Conservation (phyloP, 371 early-diverging fungal species). For the Mortierella polycephala region DNA sequence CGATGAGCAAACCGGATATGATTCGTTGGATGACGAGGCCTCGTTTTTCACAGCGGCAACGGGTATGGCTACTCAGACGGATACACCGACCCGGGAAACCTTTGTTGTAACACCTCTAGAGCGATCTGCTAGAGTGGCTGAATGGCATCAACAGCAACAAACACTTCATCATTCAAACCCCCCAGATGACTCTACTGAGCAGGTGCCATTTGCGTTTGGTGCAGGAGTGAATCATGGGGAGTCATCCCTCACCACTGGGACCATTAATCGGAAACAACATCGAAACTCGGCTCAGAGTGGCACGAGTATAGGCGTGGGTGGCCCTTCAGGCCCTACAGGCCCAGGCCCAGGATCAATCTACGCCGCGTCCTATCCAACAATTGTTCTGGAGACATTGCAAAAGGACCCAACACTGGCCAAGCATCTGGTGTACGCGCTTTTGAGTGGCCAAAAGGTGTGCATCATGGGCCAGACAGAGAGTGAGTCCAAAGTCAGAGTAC, state of each 20-base stretch:
- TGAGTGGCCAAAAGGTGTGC: conserved; percentile 44
- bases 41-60: conserved; percentile 51
- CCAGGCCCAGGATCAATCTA: conserved; percentile 12
- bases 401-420: conserved; percentile 29
- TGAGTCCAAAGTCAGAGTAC: conserved; percentile 60
- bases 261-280: conserved; percentile 9
- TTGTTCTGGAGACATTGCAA: conserved; percentile 32
- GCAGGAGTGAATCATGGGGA: conserved; percentile 29
- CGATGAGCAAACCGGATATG: conserved; percentile 52
- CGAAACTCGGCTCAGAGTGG: conserved; percentile 46
- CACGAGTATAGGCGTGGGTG: conserved; percentile 14
- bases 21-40: conserved; percentile 46
- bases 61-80: conserved; percentile 24
- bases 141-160: conserved; percentile 54
- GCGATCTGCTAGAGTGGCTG: conserved; percentile 41
- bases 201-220: conserved; percentile 32
- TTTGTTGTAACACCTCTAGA: conserved; percentile 40
- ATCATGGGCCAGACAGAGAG: conserved; percentile 53
- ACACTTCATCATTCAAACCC: conserved; percentile 41
- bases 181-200: conserved; percentile 11
- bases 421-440: conserved; percentile 36
- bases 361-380: conserved; percentile 9
- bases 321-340: background rate
- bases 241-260: conserved; percentile 1
- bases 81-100: conserved; percentile 37